Evolutionary conservation across 106 monocot species (phyloP).

Genomic region (Apostasia ramifera): DNA sequence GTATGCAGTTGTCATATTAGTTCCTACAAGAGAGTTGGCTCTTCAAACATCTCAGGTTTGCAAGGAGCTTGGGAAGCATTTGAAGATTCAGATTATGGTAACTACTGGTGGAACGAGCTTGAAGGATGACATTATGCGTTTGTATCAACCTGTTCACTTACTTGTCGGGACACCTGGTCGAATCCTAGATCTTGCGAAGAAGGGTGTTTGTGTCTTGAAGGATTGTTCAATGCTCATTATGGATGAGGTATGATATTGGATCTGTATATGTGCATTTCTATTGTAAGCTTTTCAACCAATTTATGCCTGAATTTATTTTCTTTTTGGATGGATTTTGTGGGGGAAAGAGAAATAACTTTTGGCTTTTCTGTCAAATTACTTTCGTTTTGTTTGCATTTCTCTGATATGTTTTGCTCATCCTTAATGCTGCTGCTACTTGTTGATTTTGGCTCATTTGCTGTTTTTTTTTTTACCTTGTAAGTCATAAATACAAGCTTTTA

Average conservation of each 20-base stretch:
- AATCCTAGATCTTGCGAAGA: slow-evolving; percentile 81
- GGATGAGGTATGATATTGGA: slow-evolving; percentile 66
- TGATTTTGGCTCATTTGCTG: too few species aligned
- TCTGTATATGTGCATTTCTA: too few species aligned
- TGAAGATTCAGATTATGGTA: slow-evolving; percentile 90
- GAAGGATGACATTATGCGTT: slow-evolving; percentile 89
- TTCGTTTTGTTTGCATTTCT: too few species aligned
- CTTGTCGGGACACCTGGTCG: slow-evolving; percentile 90
- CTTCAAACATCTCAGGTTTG: slow-evolving; percentile 95
- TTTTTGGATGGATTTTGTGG: too few species aligned
- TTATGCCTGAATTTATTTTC: too few species aligned
- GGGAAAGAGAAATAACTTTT: too few species aligned
- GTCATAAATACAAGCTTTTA: too few species aligned
- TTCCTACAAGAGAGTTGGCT: slow-evolving; percentile 86
- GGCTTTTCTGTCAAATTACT: too few species aligned
- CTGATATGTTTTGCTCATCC: too few species aligned
- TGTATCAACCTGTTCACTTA: slow-evolving; percentile 89
- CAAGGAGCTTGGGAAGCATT: slow-evolving; percentile 86
- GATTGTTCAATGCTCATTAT: slow-evolving; percentile 82
- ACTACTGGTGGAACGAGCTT: slow-evolving; percentile 94
- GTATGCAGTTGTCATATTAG: slow-evolving; percentile 76
- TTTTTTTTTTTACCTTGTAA: too few species aligned
- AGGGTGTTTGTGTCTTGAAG: slow-evolving; percentile 71
- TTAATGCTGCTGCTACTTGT: too few species aligned
- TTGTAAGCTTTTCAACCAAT: too few species aligned